These are phyloP conservation scores for Cystobasidium slooffiae DNA, from an alignment of 1,284 basidiomycete genomes.

Conservation along the genomic window DNA sequence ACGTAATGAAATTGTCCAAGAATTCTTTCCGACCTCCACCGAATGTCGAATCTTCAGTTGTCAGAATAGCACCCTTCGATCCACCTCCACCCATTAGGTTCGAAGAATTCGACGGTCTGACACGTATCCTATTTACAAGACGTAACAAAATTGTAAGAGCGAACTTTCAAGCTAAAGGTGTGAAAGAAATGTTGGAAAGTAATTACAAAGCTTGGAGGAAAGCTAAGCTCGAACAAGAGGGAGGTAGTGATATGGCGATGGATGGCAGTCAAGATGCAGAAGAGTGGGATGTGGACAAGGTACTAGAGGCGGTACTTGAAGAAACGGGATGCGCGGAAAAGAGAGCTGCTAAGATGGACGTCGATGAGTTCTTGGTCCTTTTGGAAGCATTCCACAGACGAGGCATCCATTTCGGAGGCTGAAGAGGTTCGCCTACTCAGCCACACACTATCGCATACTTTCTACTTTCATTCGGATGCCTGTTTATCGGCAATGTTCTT, in stretches of 20 bases:
- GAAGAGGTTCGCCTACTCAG: background rate
- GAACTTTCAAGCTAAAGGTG: constrained; percentile 87
- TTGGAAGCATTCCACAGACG: constrained; percentile 78
- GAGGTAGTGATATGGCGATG: constrained; percentile 15
- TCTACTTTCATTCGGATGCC: background rate
- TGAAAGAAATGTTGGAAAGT: constrained; percentile 89
- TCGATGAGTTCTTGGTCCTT: constrained; percentile 78
- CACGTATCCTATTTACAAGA: constrained; percentile 84
- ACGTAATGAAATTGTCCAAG: constrained; percentile 93
- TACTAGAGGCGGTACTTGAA: constrained; percentile 75
- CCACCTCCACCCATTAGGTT: constrained; percentile 95
- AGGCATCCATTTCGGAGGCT: constrained; percentile 70
- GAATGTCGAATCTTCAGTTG: constrained; percentile 89
- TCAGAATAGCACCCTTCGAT: constrained; percentile 87
- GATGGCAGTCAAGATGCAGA: constrained; percentile 63
- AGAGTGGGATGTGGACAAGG: constrained; percentile 69
- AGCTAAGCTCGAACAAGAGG: constrained; percentile 48
- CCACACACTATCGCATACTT: background rate
- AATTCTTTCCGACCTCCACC: constrained; percentile 98
- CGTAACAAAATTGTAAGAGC: constrained; percentile 89
- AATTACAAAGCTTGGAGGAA: constrained; percentile 95
- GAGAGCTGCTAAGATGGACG: constrained; percentile 80
- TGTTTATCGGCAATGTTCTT: background rate
- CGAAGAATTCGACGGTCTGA: constrained; percentile 96
- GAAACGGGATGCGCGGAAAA: constrained; percentile 70